Percentiles rank a stretch among this genome's conserved stretches.
Evolutionary conservation across 768 basidiomycete species (phyloP).

Genomic region (Termitomyces titanicus): DNA sequence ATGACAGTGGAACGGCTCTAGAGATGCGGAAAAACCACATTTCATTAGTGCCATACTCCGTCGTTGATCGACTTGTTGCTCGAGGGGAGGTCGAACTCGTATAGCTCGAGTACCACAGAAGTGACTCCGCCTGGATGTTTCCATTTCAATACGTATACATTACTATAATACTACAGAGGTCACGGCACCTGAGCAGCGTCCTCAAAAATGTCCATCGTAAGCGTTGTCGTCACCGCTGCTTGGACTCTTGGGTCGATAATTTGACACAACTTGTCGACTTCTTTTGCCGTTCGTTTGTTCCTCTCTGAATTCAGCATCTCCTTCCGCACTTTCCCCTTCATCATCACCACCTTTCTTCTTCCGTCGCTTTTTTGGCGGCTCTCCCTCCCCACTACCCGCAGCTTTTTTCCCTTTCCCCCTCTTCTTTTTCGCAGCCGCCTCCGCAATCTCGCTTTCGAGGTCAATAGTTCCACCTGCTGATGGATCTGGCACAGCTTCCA

Average conservation of each 20-base stretch:
- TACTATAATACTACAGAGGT: conserved; percentile 13
- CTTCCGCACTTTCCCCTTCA: conserved; percentile 25
- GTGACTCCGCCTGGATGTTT: not conserved
- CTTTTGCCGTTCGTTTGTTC: conserved; percentile 19
- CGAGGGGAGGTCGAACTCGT: conserved; percentile 77
- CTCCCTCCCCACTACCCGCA: conserved; percentile 27
- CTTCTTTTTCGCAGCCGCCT: conserved; percentile 51
- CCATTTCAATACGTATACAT: conserved; percentile 13
- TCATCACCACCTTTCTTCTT: conserved; percentile 42
- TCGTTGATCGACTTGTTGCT: conserved; percentile 70
- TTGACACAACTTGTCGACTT: conserved; percentile 21
- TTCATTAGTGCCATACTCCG: conserved; percentile 71
- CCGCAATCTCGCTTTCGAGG: conserved; percentile 56
- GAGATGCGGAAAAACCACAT: conserved; percentile 82
- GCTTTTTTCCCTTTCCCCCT: conserved; percentile 52
- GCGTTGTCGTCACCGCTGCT: conserved; percentile 43
- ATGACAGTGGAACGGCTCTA: conserved; percentile 56
- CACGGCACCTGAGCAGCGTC: not conserved
- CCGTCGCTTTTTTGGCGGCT: conserved; percentile 45
- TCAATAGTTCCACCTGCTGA: conserved; percentile 79
- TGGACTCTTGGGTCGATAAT: conserved; percentile 31
- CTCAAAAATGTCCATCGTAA: conserved; percentile 37
- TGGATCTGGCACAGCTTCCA: conserved; percentile 82
- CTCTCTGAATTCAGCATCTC: conserved; percentile 20
- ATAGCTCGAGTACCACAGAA: conserved; percentile 27